Percentiles rank a stretch among this genome's conserved stretches.
These are phyloP conservation scores for Plasmodium fragile DNA, from an alignment of 169 alveolate genomes.

Conservation along the genomic window DNA sequence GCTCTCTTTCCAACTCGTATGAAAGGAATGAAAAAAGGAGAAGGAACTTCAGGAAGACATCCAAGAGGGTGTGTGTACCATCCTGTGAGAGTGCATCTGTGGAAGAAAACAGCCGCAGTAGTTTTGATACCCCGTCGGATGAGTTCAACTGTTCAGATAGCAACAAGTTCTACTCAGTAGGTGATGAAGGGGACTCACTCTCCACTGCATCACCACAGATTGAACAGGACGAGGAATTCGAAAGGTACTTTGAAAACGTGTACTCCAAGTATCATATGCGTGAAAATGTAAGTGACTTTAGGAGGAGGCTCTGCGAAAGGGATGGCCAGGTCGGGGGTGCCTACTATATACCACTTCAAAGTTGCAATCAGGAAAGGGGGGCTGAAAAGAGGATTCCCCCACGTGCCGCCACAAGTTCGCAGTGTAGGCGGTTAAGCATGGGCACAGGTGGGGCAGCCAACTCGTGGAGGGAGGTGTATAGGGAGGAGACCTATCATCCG, in stretches of 20 bases:
- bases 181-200: background rate
- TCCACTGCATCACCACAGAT: background rate
- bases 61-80: background rate
- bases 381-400: background rate
- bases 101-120: background rate
- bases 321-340: background rate
- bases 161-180: slow-evolving; percentile 21
- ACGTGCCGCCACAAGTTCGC: background rate
- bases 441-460: background rate
- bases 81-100: background rate
- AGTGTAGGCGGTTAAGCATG: slow-evolving; percentile 2
- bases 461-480: background rate
- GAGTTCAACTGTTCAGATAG: background rate
- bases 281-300: slow-evolving; percentile 4
- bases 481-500: background rate
- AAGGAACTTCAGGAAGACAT: background rate
- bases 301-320: background rate
- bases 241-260: slow-evolving; percentile 20
- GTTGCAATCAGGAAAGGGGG: background rate
- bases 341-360: background rate
- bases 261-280: slow-evolving; percentile 29
- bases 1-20: background rate
- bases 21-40: background rate
- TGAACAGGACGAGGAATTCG: background rate
- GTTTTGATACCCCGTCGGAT: background rate